Evolutionary conservation across 75 land plant species (phyloP).

Genomic region (Pseudotsuga menziesii): DNA sequence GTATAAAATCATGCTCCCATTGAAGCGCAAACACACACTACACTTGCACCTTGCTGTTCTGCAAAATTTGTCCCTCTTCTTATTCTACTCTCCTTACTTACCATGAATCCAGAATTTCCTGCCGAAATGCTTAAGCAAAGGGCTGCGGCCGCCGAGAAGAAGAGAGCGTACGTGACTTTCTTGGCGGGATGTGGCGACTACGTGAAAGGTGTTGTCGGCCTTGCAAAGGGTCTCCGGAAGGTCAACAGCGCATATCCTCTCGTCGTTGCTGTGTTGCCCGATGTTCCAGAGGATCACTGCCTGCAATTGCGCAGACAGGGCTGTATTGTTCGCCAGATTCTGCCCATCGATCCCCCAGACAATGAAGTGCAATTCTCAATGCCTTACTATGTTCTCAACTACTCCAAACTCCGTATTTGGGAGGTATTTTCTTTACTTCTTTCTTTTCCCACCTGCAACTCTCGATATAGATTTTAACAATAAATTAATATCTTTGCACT

Average conservation of each 20-base stretch:
- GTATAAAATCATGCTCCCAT: too few relatives aligned
- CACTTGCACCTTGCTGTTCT: too few relatives aligned
- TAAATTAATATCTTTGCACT: too few relatives aligned
- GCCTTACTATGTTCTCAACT: conserved; percentile 49
- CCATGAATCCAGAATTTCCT: too few relatives aligned
- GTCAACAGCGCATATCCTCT: conserved; percentile 32
- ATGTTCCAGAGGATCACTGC: conserved; percentile 47
- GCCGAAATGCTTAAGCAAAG: too few relatives aligned
- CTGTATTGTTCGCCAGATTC: conserved; percentile 39
- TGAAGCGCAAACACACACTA: too few relatives aligned
- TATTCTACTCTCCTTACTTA: too few relatives aligned
- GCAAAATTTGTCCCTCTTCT: too few relatives aligned
- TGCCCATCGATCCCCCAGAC: conserved; percentile 38
- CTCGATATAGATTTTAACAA: neutral
- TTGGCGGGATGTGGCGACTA: conserved; percentile 50
- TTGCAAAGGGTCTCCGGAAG: conserved; percentile 45
- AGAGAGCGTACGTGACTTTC: conserved; percentile 47
- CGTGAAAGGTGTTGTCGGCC: conserved; percentile 43
- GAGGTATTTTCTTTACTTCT: conserved; percentile 23
- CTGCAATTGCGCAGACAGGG: conserved; percentile 28
- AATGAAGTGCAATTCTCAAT: conserved; percentile 21
- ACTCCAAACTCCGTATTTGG: conserved; percentile 71
- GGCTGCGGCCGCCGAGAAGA: too few relatives aligned
- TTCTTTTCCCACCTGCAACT: neutral
- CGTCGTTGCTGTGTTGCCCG: conserved; percentile 43